phyloP scores from a whole-genome alignment of 2,329 filamentous ascomycete species.

The Colletotrichum tofieldiae region DNA sequence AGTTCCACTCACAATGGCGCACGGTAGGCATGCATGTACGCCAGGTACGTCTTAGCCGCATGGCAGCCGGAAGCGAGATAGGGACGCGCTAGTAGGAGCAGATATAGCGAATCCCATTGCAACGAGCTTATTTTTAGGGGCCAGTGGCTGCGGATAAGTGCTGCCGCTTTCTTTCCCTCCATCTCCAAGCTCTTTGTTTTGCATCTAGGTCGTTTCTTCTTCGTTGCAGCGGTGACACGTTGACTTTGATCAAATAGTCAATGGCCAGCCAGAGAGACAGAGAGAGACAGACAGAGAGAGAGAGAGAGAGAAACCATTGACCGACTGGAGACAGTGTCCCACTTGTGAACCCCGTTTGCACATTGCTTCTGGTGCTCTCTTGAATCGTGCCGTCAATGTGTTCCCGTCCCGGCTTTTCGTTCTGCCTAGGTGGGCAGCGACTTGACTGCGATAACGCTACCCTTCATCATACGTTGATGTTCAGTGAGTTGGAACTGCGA shows the following conservation, averaged over 20 bases:
- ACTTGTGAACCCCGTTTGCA: too few relatives aligned
- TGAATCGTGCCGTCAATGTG: neutral
- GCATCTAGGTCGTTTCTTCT: constrained; percentile 16
- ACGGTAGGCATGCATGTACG: neutral
- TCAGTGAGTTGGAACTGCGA: constrained; percentile 6
- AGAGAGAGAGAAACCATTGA: neutral
- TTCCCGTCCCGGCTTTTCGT: neutral
- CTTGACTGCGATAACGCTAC: neutral
- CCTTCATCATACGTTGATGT: neutral
- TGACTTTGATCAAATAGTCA: neutral
- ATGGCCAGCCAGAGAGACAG: neutral
- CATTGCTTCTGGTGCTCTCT: neutral
- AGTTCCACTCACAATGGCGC: neutral
- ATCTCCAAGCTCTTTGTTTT: constrained; percentile 5
- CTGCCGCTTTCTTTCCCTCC: constrained; percentile 30
- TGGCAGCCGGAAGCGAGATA: constrained; percentile 23
- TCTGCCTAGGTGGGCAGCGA: too few relatives aligned
- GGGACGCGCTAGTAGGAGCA: constrained; percentile 25
- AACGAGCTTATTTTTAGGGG: constrained; percentile 38
- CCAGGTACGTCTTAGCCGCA: constrained; percentile 16
- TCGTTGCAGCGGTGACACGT: constrained; percentile 22
- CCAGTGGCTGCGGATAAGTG: constrained; percentile 32
- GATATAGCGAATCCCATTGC: constrained; percentile 20
- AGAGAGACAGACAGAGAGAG: neutral
- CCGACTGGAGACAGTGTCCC: neutral